These are phyloP conservation scores for Triangularia verruculosa DNA, from an alignment of 2,329 filamentous ascomycete genomes.

Conservation along the genomic window DNA sequence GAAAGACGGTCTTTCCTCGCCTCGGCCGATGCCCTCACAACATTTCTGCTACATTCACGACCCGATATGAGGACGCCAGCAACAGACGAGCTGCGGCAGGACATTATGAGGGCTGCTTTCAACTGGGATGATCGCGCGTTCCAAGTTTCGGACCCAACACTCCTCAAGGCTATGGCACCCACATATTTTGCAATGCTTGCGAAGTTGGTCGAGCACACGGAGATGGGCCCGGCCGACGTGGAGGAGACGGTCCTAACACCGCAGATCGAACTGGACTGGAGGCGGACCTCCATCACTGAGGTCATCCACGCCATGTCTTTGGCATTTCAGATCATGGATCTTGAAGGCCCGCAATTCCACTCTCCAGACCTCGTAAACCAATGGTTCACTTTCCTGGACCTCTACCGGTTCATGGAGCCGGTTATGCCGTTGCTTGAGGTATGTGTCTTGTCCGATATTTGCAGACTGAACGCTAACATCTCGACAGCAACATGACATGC, in stretches of 20 bases:
- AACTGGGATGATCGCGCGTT: conserved; percentile 17
- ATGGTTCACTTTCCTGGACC: conserved; percentile 74
- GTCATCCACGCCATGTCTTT: conserved; percentile 71
- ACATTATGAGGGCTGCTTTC: conserved; percentile 26
- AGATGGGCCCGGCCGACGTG: conserved; percentile 46
- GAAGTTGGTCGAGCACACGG: conserved; percentile 48
- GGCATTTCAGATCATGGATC: conserved; percentile 66
- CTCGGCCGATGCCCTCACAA: conserved; percentile 55
- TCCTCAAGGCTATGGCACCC: conserved; percentile 44
- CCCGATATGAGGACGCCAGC: conserved; percentile 22
- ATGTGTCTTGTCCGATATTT: conserved; percentile 29
- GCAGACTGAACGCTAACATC: neutral
- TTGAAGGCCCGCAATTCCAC: conserved; percentile 52
- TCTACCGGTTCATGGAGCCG: conserved; percentile 64
- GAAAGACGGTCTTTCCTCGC: conserved; percentile 69
- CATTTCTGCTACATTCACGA: conserved; percentile 45
- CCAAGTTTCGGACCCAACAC: conserved; percentile 25
- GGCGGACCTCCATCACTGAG: conserved; percentile 63
- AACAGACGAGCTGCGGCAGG: conserved; percentile 22
- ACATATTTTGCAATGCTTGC: conserved; percentile 48
- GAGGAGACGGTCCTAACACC: conserved; percentile 42
- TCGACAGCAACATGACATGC: conserved; percentile 34
- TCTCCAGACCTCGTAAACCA: conserved; percentile 57
- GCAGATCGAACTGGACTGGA: conserved; percentile 57
- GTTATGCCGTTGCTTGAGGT: conserved; percentile 39